A percentile compares a stretch with the other conserved stretches of the same genome.
These are phyloP conservation scores for Irpex rosettiformis DNA, from an alignment of 1,284 basidiomycete genomes.

Conservation along the genomic window DNA sequence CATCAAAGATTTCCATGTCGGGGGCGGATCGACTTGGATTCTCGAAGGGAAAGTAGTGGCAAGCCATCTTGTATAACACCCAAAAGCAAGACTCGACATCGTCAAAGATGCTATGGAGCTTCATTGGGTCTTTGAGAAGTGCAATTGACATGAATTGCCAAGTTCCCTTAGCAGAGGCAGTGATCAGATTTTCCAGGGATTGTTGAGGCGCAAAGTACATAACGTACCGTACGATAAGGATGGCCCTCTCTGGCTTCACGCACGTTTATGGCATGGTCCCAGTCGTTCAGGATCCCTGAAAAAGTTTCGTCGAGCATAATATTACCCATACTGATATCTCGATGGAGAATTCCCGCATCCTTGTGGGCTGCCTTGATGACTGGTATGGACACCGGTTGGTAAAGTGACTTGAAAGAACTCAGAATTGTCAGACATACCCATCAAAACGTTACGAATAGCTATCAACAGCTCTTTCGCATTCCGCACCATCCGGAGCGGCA, in stretches of 20 bases:
- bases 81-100: constrained; percentile 2
- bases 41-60: background rate
- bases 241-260: background rate
- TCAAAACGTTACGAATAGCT: constrained; percentile 6
- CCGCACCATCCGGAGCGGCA: background rate
- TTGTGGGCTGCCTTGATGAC: background rate
- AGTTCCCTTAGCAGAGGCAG: background rate
- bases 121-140: background rate
- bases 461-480: constrained; percentile 1
- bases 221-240: background rate
- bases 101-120: background rate
- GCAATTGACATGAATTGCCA: constrained; percentile 2
- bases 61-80: background rate
- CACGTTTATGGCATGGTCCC: constrained; percentile 10
- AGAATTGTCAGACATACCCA: background rate
- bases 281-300: constrained; percentile 14
- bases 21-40: background rate
- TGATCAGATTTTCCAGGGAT: background rate
- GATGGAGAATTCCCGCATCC: constrained; percentile 10
- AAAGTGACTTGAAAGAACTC: background rate
- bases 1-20: background rate
- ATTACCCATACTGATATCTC: constrained; percentile 17
- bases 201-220: background rate
- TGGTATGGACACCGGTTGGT: background rate
- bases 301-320: constrained; percentile 10